Percentiles rank a stretch among this genome's conserved stretches.
Conservation (phyloP, 139 green algal species). For the Micromonas commoda region DNA sequence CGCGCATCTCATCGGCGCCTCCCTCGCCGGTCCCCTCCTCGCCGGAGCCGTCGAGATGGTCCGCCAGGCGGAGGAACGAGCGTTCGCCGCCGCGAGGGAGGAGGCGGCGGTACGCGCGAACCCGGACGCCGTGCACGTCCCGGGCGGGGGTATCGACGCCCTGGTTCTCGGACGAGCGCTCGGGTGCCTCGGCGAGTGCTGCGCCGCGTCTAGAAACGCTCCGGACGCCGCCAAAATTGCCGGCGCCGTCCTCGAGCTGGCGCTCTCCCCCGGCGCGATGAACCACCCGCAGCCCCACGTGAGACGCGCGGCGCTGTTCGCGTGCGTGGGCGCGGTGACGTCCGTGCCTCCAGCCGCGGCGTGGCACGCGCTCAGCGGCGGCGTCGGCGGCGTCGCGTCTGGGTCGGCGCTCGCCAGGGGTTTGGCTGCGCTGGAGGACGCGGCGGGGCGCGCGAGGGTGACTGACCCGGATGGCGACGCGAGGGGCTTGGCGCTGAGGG, state of each 20-base stretch:
- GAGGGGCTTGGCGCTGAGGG: background rate
- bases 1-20: constrained; percentile 4
- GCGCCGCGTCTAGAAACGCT: background rate
- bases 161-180: background rate
- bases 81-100: background rate
- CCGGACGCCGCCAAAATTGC: background rate
- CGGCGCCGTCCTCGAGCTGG: background rate
- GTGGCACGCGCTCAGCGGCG: background rate
- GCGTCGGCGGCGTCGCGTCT: background rate
- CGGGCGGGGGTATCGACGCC: background rate
- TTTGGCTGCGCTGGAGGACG: no score
- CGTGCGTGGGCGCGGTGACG: background rate
- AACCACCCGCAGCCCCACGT: background rate
- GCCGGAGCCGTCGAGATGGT: background rate
- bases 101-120: no score
- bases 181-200: constrained; percentile 4
- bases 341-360: background rate
- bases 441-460: no score
- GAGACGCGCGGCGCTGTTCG: background rate
- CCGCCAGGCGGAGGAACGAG: no score
- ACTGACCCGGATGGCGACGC: background rate
- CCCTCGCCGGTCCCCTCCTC: background rate
- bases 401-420: background rate
- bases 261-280: background rate
- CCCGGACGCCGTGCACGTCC: background rate